These are phyloP conservation scores for Xylaria flabelliformis DNA, from an alignment of 495 filamentous ascomycete genomes.

Conservation along the genomic window DNA sequence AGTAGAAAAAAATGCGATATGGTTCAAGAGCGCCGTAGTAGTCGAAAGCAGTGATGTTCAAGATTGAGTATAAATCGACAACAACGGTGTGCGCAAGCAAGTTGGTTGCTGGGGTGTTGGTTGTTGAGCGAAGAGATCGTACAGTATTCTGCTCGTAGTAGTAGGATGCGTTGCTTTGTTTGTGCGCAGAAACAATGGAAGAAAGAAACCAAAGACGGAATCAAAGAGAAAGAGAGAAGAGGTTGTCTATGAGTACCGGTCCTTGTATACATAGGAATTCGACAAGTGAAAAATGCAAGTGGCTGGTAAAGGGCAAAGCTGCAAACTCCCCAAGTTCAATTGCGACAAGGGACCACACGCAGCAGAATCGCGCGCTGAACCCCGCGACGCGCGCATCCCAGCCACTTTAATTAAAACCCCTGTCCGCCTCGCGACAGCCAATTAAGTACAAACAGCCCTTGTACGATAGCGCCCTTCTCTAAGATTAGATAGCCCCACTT, in stretches of 20 bases:
- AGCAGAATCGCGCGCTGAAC: conserved; percentile 19
- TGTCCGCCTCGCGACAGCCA: conserved; percentile 18
- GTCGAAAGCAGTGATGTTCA: neutral
- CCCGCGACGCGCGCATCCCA: conserved; percentile 39
- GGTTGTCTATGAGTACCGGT: neutral
- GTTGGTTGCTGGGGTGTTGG: conserved; percentile 3
- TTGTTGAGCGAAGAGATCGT: conserved; percentile 21
- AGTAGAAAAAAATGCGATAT: neutral
- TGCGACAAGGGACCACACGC: conserved; percentile 29
- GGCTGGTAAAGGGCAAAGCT: conserved; percentile 35
- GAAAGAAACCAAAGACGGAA: conserved; percentile 16
- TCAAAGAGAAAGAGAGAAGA: conserved; percentile 31
- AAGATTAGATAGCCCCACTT: neutral
- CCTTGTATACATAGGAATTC: neutral
- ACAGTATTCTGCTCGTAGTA: conserved; percentile 22
- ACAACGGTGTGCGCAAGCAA: neutral
- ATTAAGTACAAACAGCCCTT: conserved; percentile 5
- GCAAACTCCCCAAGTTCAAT: conserved; percentile 18
- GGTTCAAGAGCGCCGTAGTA: neutral
- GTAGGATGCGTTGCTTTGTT: conserved; percentile 15
- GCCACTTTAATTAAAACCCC: conserved; percentile 46
- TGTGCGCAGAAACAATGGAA: neutral
- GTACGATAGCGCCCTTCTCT: neutral
- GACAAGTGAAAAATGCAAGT: conserved; percentile 32
- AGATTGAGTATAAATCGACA: neutral